Conservation (phyloP, 2,329 filamentous ascomycete species). For the Colletotrichum limetticola region DNA sequence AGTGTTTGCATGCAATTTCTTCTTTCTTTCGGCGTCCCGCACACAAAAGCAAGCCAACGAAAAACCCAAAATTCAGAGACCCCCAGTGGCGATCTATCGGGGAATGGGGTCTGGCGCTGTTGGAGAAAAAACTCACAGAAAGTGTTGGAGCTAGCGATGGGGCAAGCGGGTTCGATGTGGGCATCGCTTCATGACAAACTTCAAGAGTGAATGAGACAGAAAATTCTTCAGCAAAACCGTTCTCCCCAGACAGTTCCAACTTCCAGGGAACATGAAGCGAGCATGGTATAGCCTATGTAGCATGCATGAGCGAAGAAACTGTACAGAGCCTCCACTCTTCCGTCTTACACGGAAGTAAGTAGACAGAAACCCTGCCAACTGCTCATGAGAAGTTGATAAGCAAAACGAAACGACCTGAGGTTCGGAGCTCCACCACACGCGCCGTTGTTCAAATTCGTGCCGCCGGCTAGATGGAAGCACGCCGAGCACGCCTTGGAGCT, state of each 20-base stretch:
- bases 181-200: neutral
- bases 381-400: neutral
- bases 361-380: neutral
- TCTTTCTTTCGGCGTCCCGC: neutral
- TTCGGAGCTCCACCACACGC: neutral
- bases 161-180: slow-evolving; percentile 10
- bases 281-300: neutral
- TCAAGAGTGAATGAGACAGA: neutral
- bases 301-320: neutral
- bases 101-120: neutral
- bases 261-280: neutral
- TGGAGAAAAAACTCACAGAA: neutral
- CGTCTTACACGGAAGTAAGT: slow-evolving; percentile 8
- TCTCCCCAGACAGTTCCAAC: neutral
- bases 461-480: neutral
- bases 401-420: neutral
- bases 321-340: slow-evolving; percentile 13
- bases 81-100: slow-evolving; percentile 4
- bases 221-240: slow-evolving; percentile 10
- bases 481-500: neutral
- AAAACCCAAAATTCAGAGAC: neutral
- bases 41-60: neutral
- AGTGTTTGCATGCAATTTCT: neutral
- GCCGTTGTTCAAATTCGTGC: too few relatives aligned
- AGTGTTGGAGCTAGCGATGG: neutral